Evolutionary conservation across 169 alveolate genomes (phyloP), one percentile per base, ranked within the genome.

Genomic region (Cryptosporidium xiaoi): DNA sequence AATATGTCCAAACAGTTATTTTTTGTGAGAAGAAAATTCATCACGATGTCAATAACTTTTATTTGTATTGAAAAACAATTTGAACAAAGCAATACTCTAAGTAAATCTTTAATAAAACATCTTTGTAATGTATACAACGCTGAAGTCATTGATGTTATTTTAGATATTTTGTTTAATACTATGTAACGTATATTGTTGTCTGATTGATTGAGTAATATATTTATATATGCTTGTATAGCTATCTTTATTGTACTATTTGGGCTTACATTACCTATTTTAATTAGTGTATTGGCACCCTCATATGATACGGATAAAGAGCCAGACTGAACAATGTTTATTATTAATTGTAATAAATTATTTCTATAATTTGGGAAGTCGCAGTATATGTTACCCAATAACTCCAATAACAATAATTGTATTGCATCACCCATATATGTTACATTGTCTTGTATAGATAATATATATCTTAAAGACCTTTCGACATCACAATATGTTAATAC

Each of bases 231-330:
- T 77, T 92, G 90, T 13, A 93, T 91, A 27, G 98, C 97, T 62
- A 90, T 82, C 53, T 92, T 90, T 29, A 94, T 90, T 13, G 95
- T 92, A 66, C 91, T 89, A 33, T 93, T 93, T 36, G 94, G 93
- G 13, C 94, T 90, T n/a, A 94, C 16, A 82, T 46, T 33, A 34
- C 62, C 64, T 66, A 71, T 64, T 69, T 53, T 55, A 46, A 94
- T 89, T 50, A 96, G 91, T 18, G 97, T 92, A 67, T 93, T 92
- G 2, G 98, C 98, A 66, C 96, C 95, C 84, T 96, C 99, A 90
- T 92, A 95, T 31, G 95, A 91, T 40, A 96, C 98, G 29, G 97
- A 82, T 51, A 93, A 94, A 46, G 90, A 71, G 13, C 92, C 84
- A 1, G 92, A 67, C 46, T 90, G 90, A 68, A 83, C 68, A 36